Percentiles rank a stretch among this genome's conserved stretches.
Evolutionary conservation across 2,329 filamentous ascomycete genomes (phyloP).

Genomic region (Botrytis porri): DNA sequence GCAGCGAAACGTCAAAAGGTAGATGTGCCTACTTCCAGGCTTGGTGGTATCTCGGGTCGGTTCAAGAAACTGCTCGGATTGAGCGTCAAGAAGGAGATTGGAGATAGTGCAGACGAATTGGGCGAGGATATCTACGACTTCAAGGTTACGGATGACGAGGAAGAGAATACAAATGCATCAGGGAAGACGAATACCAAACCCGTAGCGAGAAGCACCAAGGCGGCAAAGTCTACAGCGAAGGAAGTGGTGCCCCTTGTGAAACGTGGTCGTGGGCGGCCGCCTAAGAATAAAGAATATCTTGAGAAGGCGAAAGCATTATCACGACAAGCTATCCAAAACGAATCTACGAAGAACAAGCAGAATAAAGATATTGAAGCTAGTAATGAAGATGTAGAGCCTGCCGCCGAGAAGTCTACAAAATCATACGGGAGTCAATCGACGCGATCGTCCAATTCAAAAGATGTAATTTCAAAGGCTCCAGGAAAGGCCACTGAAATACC

Average conservation of each 20-base stretch:
- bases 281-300: constrained; percentile 16
- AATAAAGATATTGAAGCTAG: neutral
- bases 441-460: neutral
- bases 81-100: neutral
- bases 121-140: constrained; percentile 19
- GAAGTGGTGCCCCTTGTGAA: neutral
- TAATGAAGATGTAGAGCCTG: neutral
- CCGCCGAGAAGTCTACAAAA: neutral
- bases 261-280: constrained; percentile 13
- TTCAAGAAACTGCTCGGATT: constrained; percentile 16
- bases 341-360: neutral
- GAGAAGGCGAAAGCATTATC: constrained; percentile 21
- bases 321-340: constrained; percentile 12
- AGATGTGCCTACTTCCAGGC: constrained; percentile 4
- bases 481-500: neutral
- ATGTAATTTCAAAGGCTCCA: neutral
- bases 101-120: constrained; percentile 17
- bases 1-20: constrained; percentile 19
- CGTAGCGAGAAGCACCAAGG: neutral
- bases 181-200: neutral
- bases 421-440: neutral
- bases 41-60: neutral
- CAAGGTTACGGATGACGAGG: constrained; percentile 20
- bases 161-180: constrained; percentile 9
- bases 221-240: neutral